These are phyloP conservation scores for Apophysomyces sp. DNA, from an alignment of 371 early-diverging fungal species.

Conservation along the genomic window DNA sequence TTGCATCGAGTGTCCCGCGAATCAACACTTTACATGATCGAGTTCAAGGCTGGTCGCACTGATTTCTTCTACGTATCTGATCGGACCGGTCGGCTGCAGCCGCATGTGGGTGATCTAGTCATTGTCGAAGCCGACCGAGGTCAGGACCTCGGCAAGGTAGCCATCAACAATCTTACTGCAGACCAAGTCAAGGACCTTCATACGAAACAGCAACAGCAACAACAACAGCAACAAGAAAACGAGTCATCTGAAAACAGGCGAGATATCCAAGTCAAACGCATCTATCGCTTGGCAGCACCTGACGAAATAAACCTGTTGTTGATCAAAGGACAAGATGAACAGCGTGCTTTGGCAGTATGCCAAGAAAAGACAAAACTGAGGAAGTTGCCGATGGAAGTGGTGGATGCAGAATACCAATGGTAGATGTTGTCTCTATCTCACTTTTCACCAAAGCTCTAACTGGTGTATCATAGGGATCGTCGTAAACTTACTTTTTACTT, in stretches of 20 bases:
- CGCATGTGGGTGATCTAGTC: slow-evolving; percentile 76
- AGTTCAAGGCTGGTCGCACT: slow-evolving; percentile 91
- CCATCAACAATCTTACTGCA: slow-evolving; percentile 45
- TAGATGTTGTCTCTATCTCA: slow-evolving; percentile 21
- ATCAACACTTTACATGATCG: slow-evolving; percentile 79
- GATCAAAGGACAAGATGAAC: slow-evolving; percentile 85
- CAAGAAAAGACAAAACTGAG: slow-evolving; percentile 86
- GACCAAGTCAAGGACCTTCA: slow-evolving; percentile 13
- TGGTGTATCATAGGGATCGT: slow-evolving; percentile 69
- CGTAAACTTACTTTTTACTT: slow-evolving; percentile 96
- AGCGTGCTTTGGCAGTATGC: slow-evolving; percentile 83
- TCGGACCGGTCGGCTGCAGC: slow-evolving; percentile 22
- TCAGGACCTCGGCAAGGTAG: slow-evolving; percentile 91
- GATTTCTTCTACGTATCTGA: slow-evolving; percentile 81
- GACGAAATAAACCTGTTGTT: slow-evolving; percentile 74
- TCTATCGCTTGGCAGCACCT: slow-evolving; percentile 78
- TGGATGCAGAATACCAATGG: slow-evolving; percentile 98
- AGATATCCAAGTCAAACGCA: slow-evolving; percentile 86
- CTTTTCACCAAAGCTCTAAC: not conserved
- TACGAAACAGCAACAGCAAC: slow-evolving; percentile 13
- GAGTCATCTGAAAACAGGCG: slow-evolving; percentile 24
- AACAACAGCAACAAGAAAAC: slow-evolving; percentile 9
- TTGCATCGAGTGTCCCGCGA: slow-evolving; percentile 46
- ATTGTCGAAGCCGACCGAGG: slow-evolving; percentile 98
- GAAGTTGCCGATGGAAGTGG: slow-evolving; percentile 92